These are phyloP conservation scores for Vitis hybrid DNA, from an alignment of 177 flowering plant genomes.

Conservation along the genomic window DNA sequence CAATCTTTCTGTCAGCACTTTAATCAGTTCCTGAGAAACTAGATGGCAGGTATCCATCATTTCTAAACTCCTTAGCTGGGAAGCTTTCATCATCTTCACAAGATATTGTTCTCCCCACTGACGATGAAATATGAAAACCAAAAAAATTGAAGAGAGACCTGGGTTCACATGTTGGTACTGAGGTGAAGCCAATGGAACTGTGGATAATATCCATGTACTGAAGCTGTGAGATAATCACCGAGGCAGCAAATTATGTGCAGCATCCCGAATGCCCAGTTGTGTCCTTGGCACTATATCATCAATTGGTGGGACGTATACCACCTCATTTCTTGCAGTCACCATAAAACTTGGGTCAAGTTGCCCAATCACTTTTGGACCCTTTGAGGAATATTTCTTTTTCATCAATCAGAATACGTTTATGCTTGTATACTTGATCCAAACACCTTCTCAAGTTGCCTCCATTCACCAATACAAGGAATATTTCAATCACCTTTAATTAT, in stretches of 20 bases:
- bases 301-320: no score
- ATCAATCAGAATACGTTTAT: no score
- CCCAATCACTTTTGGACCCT: no score
- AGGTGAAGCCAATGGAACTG: constrained; percentile 21
- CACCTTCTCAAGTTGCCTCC: no score
- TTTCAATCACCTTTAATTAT: no score
- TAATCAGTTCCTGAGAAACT: constrained; percentile 10
- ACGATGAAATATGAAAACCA: constrained; percentile 15
- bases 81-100: constrained; percentile 20
- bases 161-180: constrained; percentile 28
- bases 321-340: no score
- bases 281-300: constrained; percentile 23
- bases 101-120: constrained; percentile 15
- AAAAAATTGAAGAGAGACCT: constrained; percentile 19
- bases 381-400: no score
- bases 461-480: no score
- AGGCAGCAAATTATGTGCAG: constrained; percentile 27
- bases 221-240: constrained; percentile 56
- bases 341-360: no score
- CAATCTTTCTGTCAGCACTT: constrained; percentile 40
- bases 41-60: constrained; percentile 18
- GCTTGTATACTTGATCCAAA: no score
- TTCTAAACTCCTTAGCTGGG: constrained; percentile 17
- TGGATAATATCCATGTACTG: constrained; percentile 35
- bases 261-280: constrained; percentile 24